Conservation (phyloP, 305 asterid genomes). For the Monarda citriodora region DNA sequence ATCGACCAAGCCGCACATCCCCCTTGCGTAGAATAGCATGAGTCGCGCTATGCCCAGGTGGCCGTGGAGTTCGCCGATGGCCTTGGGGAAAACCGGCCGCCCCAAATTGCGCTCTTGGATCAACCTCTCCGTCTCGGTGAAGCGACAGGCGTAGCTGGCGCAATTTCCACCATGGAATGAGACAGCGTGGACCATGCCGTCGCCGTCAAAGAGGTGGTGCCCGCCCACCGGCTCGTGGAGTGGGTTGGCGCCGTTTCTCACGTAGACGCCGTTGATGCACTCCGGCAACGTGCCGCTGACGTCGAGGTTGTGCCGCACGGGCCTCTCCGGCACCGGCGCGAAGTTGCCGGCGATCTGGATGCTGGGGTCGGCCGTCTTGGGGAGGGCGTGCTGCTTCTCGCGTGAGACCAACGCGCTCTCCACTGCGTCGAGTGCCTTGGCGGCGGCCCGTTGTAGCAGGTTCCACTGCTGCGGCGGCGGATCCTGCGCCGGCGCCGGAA, state of each 20-base stretch:
- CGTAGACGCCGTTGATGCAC: slow-evolving; percentile 62
- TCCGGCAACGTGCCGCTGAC: slow-evolving; percentile 54
- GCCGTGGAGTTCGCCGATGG: slow-evolving; percentile 81
- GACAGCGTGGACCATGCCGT: slow-evolving; percentile 79
- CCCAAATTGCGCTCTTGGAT: slow-evolving; percentile 65
- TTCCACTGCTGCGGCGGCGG: slow-evolving; percentile 44
- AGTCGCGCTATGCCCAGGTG: slow-evolving; percentile 59
- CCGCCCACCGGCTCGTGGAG: slow-evolving; percentile 57
- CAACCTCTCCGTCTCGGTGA: slow-evolving; percentile 60
- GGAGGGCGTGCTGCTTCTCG: slow-evolving; percentile 48
- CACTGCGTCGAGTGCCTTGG: slow-evolving; percentile 40
- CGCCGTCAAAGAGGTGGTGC: slow-evolving; percentile 81
- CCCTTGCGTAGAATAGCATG: slow-evolving; percentile 52
- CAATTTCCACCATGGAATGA: slow-evolving; percentile 28
- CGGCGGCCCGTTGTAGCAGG: slow-evolving; percentile 44
- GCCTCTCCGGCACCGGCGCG: slow-evolving; percentile 67
- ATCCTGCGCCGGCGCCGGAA: slow-evolving; percentile 27
- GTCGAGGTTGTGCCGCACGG: slow-evolving; percentile 35
- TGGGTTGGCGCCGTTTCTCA: slow-evolving; percentile 81
- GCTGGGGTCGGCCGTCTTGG: slow-evolving; percentile 56
- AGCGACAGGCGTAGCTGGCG: slow-evolving; percentile 62
- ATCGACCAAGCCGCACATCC: slow-evolving; percentile 52
- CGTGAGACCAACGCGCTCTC: slow-evolving; percentile 49
- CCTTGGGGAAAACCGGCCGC: slow-evolving; percentile 63
- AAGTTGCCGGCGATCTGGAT: slow-evolving; percentile 68